Conservation (phyloP, 2,329 filamentous ascomycete species). For the Didymella lethalis region DNA sequence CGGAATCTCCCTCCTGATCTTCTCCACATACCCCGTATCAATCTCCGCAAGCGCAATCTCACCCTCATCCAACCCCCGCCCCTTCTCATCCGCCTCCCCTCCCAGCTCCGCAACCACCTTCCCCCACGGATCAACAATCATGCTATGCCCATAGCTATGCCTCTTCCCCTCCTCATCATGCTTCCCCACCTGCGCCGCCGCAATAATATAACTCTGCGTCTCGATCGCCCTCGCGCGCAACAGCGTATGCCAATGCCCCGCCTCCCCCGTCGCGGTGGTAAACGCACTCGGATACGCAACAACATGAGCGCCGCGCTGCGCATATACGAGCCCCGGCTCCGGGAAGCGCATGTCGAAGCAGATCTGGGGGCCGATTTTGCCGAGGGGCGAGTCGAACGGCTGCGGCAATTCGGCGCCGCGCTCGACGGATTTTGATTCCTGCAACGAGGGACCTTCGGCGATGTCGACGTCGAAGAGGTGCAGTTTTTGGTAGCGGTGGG, state of each 20-base stretch:
- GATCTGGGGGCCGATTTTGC: constrained; percentile 79
- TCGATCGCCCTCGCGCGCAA: constrained; percentile 85
- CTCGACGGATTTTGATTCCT: constrained; percentile 73
- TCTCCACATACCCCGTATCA: constrained; percentile 61
- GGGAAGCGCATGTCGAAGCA: constrained; percentile 92
- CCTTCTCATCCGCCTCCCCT: constrained; percentile 55
- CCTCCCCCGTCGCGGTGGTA: constrained; percentile 81
- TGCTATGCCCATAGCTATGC: constrained; percentile 82
- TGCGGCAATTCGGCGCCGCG: constrained; percentile 60
- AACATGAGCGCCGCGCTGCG: constrained; percentile 73
- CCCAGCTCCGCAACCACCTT: constrained; percentile 71
- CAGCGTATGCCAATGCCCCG: constrained; percentile 81
- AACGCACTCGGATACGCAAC: constrained; percentile 91
- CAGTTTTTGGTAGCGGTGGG: constrained; percentile 81
- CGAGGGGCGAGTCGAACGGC: constrained; percentile 77
- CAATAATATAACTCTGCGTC: constrained; percentile 85
- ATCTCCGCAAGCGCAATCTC: constrained; percentile 61
- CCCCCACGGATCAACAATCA: constrained; percentile 90
- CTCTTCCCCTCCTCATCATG: constrained; percentile 73
- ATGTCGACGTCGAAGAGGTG: constrained; percentile 84
- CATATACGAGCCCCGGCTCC: constrained; percentile 74
- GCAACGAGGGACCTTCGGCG: constrained; percentile 64
- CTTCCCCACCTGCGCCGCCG: constrained; percentile 77
- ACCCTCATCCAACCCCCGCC: constrained; percentile 44
- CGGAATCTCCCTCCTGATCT: constrained; percentile 64